phyloP scores from a whole-genome alignment of 2,329 filamentous ascomycete species.

The Cladorrhinum sp. region DNA sequence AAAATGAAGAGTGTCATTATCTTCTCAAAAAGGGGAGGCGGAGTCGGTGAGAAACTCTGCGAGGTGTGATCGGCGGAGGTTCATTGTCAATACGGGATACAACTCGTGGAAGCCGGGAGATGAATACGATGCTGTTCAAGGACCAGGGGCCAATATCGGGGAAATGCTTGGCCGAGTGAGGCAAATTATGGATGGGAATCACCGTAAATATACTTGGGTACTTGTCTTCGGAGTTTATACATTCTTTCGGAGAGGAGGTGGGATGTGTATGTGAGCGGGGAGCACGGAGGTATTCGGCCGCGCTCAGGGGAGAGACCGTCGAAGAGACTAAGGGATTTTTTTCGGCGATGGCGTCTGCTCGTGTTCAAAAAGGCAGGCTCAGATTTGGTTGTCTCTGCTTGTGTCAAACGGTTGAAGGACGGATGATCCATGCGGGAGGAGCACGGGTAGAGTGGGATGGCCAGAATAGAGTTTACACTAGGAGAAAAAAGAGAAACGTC shows the following conservation, averaged over 20 bases:
- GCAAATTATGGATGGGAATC: neutral
- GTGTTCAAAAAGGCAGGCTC: neutral
- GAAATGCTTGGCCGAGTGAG: neutral
- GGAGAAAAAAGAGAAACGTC: neutral
- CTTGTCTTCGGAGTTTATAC: neutral
- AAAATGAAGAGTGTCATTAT: no score
- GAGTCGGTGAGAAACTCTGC: no score
- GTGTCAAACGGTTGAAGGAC: neutral
- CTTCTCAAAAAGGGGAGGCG: no score
- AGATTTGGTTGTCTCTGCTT: neutral
- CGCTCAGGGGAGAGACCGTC: neutral
- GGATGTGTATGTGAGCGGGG: neutral
- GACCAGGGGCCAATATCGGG: neutral
- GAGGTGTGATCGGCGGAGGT: neutral
- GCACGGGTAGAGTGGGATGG: neutral
- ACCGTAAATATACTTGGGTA: neutral
- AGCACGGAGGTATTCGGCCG: neutral
- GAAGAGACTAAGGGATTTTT: neutral
- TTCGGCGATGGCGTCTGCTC: neutral
- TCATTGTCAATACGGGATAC: neutral
- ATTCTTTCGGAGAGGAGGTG: neutral
- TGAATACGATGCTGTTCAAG: neutral
- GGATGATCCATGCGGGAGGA: neutral
- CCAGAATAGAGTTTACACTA: constrained; percentile 16
- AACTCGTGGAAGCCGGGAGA: neutral